These are phyloP conservation scores for Trichoderma citrinoviride DNA, from an alignment of 2,329 filamentous ascomycete genomes.

Conservation along the genomic window DNA sequence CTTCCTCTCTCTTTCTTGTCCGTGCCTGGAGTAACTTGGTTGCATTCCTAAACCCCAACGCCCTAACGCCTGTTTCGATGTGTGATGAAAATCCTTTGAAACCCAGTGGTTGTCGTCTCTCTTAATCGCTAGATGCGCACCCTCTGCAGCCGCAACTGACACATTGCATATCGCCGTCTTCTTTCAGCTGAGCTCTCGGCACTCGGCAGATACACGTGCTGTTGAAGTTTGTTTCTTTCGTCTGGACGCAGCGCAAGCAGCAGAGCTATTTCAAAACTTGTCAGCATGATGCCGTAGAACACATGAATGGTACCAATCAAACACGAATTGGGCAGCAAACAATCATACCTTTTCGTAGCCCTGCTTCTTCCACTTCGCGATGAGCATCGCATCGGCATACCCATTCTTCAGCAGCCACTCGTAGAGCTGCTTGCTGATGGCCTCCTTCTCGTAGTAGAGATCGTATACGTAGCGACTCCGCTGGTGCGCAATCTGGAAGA, in stretches of 20 bases:
- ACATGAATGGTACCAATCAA: not conserved
- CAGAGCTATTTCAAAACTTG: constrained; percentile 62
- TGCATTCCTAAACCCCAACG: constrained; percentile 16
- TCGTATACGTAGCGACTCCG: constrained; percentile 93
- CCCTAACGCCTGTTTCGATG: constrained; percentile 21
- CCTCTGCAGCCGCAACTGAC: constrained; percentile 93
- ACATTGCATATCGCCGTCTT: constrained; percentile 86
- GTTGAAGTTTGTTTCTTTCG: constrained; percentile 99
- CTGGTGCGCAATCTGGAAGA: constrained; percentile 96
- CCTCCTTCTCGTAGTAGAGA: constrained; percentile 96
- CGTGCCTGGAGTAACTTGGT: not conserved
- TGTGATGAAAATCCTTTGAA: not conserved
- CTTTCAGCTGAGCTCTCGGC: constrained; percentile 83
- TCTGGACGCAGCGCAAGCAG: constrained; percentile 93
- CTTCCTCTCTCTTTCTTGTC: not conserved
- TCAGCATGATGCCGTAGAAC: constrained; percentile 28
- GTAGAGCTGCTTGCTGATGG: constrained; percentile 87
- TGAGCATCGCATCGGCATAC: constrained; percentile 91
- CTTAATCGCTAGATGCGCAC: constrained; percentile 78
- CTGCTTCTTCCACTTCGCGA: constrained; percentile 99
- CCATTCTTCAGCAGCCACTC: constrained; percentile 96
- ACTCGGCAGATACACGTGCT: constrained; percentile 96
- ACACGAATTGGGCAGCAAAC: constrained; percentile 11
- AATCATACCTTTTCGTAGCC: constrained; percentile 94
- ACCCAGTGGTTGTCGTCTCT: not conserved